A percentile compares a stretch with the other conserved stretches of the same genome.
Evolutionary conservation across 1,284 basidiomycete genomes (phyloP).

Genomic region (Sporisorium reilianum): DNA sequence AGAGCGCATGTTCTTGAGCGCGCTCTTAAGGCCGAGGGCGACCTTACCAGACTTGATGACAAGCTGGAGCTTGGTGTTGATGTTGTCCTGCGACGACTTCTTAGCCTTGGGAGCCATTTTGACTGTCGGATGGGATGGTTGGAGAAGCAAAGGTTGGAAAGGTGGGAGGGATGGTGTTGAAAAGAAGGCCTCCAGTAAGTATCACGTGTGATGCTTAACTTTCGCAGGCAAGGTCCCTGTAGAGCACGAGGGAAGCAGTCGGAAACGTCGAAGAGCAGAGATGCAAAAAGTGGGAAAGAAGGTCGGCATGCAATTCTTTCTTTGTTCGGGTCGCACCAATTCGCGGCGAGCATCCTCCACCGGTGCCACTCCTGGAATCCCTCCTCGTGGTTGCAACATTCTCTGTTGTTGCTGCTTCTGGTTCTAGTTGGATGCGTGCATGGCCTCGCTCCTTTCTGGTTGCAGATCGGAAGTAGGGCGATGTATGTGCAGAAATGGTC

Average conservation of each 20-base stretch:
- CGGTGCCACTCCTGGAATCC: neutral
- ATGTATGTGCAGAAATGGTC: neutral
- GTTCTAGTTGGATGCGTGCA: neutral
- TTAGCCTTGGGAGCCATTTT: slow-evolving; percentile 96
- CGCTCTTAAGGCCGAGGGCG: slow-evolving; percentile 70
- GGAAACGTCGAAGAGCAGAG: slow-evolving; percentile 15
- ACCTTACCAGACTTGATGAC: slow-evolving; percentile 87
- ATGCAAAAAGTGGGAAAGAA: slow-evolving; percentile 26
- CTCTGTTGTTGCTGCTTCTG: neutral
- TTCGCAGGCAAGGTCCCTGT: slow-evolving; percentile 53
- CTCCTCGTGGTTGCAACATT: neutral
- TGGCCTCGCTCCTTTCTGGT: neutral
- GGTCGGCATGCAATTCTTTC: slow-evolving; percentile 42
- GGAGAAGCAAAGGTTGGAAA: slow-evolving; percentile 2
- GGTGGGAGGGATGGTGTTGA: slow-evolving; percentile 20
- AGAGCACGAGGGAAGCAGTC: slow-evolving; percentile 16
- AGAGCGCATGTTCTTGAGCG: slow-evolving; percentile 96
- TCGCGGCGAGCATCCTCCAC: neutral
- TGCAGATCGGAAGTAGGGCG: neutral
- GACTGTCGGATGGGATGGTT: slow-evolving; percentile 35
- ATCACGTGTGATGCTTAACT: slow-evolving; percentile 58
- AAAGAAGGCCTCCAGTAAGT: slow-evolving; percentile 53
- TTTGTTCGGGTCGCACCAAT: neutral
- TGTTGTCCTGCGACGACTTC: slow-evolving; percentile 79
- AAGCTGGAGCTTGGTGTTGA: slow-evolving; percentile 93